Base-by-base conservation (phyloP, 116 monocot genomes). In the Trichopus zeylanicus region DNA sequence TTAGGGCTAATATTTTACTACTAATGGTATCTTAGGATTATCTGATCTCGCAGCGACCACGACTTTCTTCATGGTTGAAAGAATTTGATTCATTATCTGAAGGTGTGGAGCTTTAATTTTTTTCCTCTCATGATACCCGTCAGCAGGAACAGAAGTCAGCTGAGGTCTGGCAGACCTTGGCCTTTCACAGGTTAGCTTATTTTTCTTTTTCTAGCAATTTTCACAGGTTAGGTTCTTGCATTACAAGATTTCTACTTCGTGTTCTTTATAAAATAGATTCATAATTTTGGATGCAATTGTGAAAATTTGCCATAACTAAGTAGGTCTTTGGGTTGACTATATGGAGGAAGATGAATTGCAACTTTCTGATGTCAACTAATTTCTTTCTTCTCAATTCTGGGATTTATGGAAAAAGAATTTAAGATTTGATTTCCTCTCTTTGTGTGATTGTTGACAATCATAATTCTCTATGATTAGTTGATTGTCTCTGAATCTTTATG, bases 131-230 rank as follows among this genome's bases (percentile, higher is more conserved):
- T 85, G 80, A 51, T 71, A 53, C 77, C 80, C 1, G 27, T 68
- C 31, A 74, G 26, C 49, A 81, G 86, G 65, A 64, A 32, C 53
- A 78, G 81, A 66, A 68, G 59, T 61, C 85, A 60, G 65, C 61
- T 69, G 12, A 73, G 78, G 62, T 61, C 67, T 57, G 65, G 67
- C 72, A 78, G 63, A 62, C 66, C 74, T 68, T 73, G 38, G 67
- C 13, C 70, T 30, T 70, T 67, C 31, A 28, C 60, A 70, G 65
- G 76, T 60, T 64, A 72, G 47, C 53, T 63, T 48, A 27, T 57
- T 35, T 67, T 13, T 48, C 23, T 34, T 6, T 60, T 46, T 42
- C 22, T 15, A 61, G 11, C 5, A 49, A 23, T 58, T 7, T 9
- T 51, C 35, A 11, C 13, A 18, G 3, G 1, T 42, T 12, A 19